Percentiles rank a stretch among this genome's conserved stretches.
Evolutionary conservation across 192 early-diverging fungal genomes (phyloP).

Genomic region (Fimicolochytrium jonesii): DNA sequence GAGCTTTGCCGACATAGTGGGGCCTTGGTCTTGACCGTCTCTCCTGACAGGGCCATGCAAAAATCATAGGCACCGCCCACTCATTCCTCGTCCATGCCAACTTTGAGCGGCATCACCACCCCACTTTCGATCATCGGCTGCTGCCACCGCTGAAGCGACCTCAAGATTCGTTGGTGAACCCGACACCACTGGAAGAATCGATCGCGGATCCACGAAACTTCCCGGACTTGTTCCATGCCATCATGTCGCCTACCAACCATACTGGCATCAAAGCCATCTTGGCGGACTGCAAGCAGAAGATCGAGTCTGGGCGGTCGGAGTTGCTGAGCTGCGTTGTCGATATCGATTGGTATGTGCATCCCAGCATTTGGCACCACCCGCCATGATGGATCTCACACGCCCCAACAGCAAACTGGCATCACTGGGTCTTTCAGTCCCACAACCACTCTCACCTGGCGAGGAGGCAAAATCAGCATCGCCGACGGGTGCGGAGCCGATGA

Average conservation of each 20-base stretch:
- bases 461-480: no score
- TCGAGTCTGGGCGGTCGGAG: slow-evolving; percentile 16
- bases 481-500: neutral
- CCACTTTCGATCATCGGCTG: slow-evolving; percentile 33
- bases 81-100: slow-evolving; percentile 40
- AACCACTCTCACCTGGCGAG: no score
- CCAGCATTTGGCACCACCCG: no score
- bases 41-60: slow-evolving; percentile 28
- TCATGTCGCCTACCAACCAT: slow-evolving; percentile 14
- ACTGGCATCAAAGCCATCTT: slow-evolving; percentile 1
- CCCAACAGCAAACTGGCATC: no score
- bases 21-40: neutral
- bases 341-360: slow-evolving; percentile 26
- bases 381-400: no score
- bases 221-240: slow-evolving; percentile 23
- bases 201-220: slow-evolving; percentile 24
- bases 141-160: slow-evolving; percentile 33
- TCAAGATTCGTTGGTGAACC: slow-evolving; percentile 32
- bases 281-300: slow-evolving; percentile 8
- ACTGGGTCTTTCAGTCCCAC: no score
- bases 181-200: slow-evolving; percentile 12
- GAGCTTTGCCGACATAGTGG: neutral
- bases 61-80: slow-evolving; percentile 30
- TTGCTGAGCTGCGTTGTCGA: slow-evolving; percentile 8
- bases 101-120: slow-evolving; percentile 35